A percentile compares a stretch with the other conserved stretches of the same genome.
These are phyloP conservation scores for Paecilomyces sp. DNA, from an alignment of 2,329 filamentous ascomycete species.

Conservation along the genomic window DNA sequence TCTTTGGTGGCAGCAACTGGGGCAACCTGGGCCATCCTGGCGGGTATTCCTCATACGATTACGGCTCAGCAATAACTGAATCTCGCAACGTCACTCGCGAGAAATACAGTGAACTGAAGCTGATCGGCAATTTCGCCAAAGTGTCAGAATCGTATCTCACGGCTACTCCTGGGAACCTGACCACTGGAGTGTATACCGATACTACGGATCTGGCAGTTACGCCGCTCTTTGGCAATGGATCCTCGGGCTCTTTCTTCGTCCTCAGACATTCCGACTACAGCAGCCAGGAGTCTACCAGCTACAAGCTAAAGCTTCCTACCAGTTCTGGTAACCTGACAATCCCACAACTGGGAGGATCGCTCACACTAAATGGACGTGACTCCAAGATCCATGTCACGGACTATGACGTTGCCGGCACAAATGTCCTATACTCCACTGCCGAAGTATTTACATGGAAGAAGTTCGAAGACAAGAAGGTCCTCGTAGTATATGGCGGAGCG, in stretches of 20 bases:
- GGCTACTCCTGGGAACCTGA: conserved; percentile 45
- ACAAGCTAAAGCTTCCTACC: conserved; percentile 53
- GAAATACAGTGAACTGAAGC: conserved; percentile 73
- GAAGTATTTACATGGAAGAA: conserved; percentile 49
- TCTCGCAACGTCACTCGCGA: conserved; percentile 61
- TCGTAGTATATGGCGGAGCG: conserved; percentile 34
- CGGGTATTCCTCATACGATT: conserved; percentile 57
- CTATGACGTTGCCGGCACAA: conserved; percentile 32
- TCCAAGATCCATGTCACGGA: conserved; percentile 39
- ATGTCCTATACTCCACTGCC: conserved; percentile 37
- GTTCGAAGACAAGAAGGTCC: conserved; percentile 48
- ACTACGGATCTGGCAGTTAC: conserved; percentile 54
- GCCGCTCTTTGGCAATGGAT: conserved; percentile 49
- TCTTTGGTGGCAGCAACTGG: conserved; percentile 76
- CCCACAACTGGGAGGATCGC: conserved; percentile 31
- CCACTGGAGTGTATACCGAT: conserved; percentile 40
- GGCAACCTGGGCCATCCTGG: conserved; percentile 67
- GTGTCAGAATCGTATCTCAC: conserved; percentile 64
- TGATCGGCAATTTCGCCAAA: conserved; percentile 67
- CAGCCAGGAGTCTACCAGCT: conserved; percentile 50
- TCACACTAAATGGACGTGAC: conserved; percentile 35
- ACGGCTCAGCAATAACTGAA: conserved; percentile 59
- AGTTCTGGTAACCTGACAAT: conserved; percentile 32
- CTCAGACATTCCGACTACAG: conserved; percentile 60
- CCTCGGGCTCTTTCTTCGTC: conserved; percentile 57